Evolutionary conservation across 2,329 filamentous ascomycete species (phyloP).

Genomic region (Ceratocystis smalleyi): DNA sequence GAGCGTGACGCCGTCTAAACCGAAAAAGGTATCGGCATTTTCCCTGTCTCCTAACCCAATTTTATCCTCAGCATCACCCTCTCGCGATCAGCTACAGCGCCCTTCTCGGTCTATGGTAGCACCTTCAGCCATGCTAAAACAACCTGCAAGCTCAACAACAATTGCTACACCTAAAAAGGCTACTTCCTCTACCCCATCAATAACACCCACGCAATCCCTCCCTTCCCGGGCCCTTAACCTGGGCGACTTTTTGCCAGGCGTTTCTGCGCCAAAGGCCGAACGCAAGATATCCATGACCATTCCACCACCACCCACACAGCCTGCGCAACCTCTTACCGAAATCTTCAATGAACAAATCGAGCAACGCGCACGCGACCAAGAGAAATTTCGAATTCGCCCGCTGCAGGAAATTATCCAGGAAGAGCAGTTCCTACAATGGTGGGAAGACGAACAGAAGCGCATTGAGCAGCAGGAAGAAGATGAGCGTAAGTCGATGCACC

Average conservation of each 20-base stretch:
- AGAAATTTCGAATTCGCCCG: slow-evolving; percentile 74
- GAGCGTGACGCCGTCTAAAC: slow-evolving; percentile 6
- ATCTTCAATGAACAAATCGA: slow-evolving; percentile 72
- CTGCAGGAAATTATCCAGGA: slow-evolving; percentile 92
- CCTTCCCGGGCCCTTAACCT: slow-evolving; percentile 9
- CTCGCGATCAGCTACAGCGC: not conserved
- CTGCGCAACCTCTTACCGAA: slow-evolving; percentile 51
- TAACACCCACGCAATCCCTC: slow-evolving; percentile 1
- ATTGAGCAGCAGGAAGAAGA: slow-evolving; percentile 45
- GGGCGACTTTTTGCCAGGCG: slow-evolving; percentile 8
- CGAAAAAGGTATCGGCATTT: not conserved
- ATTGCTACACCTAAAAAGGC: not conserved
- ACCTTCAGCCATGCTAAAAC: not conserved
- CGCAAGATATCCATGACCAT: slow-evolving; percentile 42
- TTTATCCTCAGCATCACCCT: slow-evolving; percentile 1
- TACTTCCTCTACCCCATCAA: not conserved
- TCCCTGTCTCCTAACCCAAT: not conserved
- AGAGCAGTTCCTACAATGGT: slow-evolving; percentile 94
- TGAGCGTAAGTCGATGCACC: slow-evolving; percentile 9
- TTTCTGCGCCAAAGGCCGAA: slow-evolving; percentile 40
- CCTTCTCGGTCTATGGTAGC: not conserved
- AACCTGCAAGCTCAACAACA: not conserved
- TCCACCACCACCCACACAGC: slow-evolving; percentile 10
- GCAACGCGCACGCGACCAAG: slow-evolving; percentile 58
- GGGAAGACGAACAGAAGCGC: slow-evolving; percentile 68